Evolutionary conservation across 2,329 filamentous ascomycete species (phyloP), one percentile per base, ranked within the genome.

Genomic region (Fusarium sacchari): DNA sequence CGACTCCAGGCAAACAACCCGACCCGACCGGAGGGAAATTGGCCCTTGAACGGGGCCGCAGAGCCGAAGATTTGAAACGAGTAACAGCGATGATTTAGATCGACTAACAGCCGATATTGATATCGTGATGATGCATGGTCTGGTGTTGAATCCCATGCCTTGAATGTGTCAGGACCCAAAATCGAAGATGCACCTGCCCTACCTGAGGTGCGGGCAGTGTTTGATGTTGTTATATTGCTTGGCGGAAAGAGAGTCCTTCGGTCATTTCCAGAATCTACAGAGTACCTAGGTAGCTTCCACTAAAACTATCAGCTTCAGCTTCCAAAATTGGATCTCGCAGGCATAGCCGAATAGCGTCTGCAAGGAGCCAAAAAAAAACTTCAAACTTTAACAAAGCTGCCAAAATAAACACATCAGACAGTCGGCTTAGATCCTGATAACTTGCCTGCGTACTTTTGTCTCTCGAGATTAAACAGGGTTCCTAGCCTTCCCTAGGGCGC

Each of bases 21-120:
- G 61, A 73, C 71, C 67, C 64, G 43, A 73, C 56, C 59, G 18
- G 57, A 72, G 67, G 63, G 64, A 72, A 74, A 74, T 72, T 74
- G 52, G 46, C 63, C 55, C 55, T 67, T 68, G 26, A 61, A 68
- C 37, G 67, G 67, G 60, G 55, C 59, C 37, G 40, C 67, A 43
- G 46, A 72, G 65, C 46, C 69, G 57, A 72, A 46, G 46, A 72
- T 60, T 58, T 72, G 63, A 73, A 74, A 73, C 70, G 62, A 64
- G 42, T 32, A 40, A 37, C 44, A 50, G 36, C 63, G 36, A 73
- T 71, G 52, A 73, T 74, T 73, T 74, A 63, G 71, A 73, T 73
- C 66, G 55, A 64, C 71, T 56, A 71, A 65, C 49, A 74, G 42
- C 62, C 58, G 60, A 63, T 43, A 74, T 70, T 60, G 47, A 52